Evolutionary conservation across 2,329 filamentous ascomycete genomes (phyloP), one percentile per base, ranked within the genome.

Genomic region (Nannizziopsis barbatae): DNA sequence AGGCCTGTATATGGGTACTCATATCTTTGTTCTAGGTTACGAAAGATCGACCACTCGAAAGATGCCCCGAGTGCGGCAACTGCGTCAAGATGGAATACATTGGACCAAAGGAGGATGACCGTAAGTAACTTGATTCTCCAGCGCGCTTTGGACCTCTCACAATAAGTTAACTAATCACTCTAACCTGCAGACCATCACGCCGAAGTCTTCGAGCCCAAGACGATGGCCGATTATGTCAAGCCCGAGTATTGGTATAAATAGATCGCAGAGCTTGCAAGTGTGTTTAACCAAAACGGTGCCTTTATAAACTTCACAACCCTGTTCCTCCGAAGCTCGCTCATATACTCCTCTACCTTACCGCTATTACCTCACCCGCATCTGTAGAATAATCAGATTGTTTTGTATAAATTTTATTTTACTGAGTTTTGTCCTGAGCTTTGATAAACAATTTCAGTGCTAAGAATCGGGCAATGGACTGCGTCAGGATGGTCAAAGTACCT

Each of bases 81-180:
- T 86, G 92, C 59, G 89, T 94, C 77, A 93, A 95, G 83, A 92
- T 96, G 86, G 84, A 95, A 67, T 98, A 95, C 71, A 73, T 95
- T 57, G 92, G 92, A 53, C 81, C 88, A 45, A 68, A 81, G 65
- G 84, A 92, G 57, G 82, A 89, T 66, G 71, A 78, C 61, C 79
- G 66, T 69, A 62, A 59, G 67, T 64, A 42, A 15, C 37, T 32
- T 18, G 14, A 17, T 32, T n/a, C 12, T 15, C 22, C 27, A 31
- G 15, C 22, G 14, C 3, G 11, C 17, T 9, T 22, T 41, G 11
- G 14, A 27, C n/a, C 9, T n/a, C 1, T 42, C 17, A n/a, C 14
- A 12, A 5, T 18, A 14, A 27, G 36, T n/a, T 22, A 15, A 33
- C 39, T 7, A 38, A n/a, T 15, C 10, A 10, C 3, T 30, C 10